These are phyloP conservation scores for Morella rubra DNA, from an alignment of 306 rosid species.

Conservation along the genomic window DNA sequence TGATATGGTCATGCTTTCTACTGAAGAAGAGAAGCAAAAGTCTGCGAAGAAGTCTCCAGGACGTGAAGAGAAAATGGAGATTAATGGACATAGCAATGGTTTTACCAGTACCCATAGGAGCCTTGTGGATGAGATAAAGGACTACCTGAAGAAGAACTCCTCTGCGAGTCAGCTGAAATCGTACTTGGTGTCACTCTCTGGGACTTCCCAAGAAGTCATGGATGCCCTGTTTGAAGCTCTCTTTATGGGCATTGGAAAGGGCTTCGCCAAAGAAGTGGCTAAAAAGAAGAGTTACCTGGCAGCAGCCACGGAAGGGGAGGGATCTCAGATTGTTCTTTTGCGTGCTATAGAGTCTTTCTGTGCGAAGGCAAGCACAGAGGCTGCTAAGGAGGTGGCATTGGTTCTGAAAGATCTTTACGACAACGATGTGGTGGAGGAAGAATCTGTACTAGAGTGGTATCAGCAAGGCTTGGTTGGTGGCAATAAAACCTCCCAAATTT, in stretches of 20 bases:
- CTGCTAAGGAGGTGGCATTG: constrained; percentile 50
- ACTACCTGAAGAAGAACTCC: constrained; percentile 42
- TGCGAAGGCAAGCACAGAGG: constrained; percentile 36
- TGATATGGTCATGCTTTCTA: constrained; percentile 78
- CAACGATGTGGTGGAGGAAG: constrained; percentile 46
- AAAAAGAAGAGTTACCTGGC: constrained; percentile 54
- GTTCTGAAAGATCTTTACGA: constrained; percentile 57
- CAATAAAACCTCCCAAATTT: constrained; percentile 36
- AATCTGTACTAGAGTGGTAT: constrained; percentile 47
- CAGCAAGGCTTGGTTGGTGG: constrained; percentile 39
- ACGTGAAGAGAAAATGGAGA: constrained; percentile 18
- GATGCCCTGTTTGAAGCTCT: constrained; percentile 52
- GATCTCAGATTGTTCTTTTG: constrained; percentile 44
- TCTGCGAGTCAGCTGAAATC: constrained; percentile 41
- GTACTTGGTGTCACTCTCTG: constrained; percentile 46
- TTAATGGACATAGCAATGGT: constrained; percentile 26
- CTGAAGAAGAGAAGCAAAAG: constrained; percentile 47
- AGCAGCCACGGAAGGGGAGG: constrained; percentile 38
- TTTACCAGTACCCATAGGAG: constrained; percentile 20
- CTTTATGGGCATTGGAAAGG: constrained; percentile 55
- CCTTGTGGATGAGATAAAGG: constrained; percentile 44
- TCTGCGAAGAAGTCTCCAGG: constrained; percentile 41
- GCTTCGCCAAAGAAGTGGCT: constrained; percentile 53
- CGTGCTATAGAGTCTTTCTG: constrained; percentile 42
- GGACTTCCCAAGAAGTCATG: constrained; percentile 51